A percentile compares a stretch with the other conserved stretches of the same genome.
These are phyloP conservation scores for Leccinum sublutescens DNA, from an alignment of 768 basidiomycete species.

Conservation along the genomic window DNA sequence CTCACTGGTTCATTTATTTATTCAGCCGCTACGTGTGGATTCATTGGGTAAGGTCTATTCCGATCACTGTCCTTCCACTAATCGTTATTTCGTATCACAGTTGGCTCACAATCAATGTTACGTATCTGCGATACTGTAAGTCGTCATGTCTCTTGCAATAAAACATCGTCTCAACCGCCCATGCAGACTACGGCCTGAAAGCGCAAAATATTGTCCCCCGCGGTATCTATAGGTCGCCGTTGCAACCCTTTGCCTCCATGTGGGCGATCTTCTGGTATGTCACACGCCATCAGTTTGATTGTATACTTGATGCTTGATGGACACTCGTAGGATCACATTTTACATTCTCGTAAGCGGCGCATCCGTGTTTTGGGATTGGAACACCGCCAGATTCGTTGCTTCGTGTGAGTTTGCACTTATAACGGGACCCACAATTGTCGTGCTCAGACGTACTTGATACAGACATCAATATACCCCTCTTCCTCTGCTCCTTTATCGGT, in stretches of 20 bases:
- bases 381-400: conserved; percentile 48
- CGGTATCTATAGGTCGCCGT: conserved; percentile 57
- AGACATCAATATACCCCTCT: conserved; percentile 43
- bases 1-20: neutral
- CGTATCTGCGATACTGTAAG: conserved; percentile 71
- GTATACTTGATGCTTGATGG: neutral
- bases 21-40: conserved; percentile 57
- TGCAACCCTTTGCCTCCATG: conserved; percentile 68
- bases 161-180: conserved; percentile 33
- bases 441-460: neutral
- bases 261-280: conserved; percentile 73
- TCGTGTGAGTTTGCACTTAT: conserved; percentile 30
- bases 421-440: neutral
- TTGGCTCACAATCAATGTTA: conserved; percentile 68
- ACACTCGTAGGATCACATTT: conserved; percentile 30
- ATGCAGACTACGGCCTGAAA: conserved; percentile 16
- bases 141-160: conserved; percentile 1
- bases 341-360: conserved; percentile 60
- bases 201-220: conserved; percentile 52
- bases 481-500: conserved; percentile 43
- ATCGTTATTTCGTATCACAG: conserved; percentile 44
- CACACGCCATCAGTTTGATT: conserved; percentile 20
- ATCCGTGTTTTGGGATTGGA: conserved; percentile 63
- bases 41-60: conserved; percentile 37
- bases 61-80: conserved; percentile 29